phyloP scores from a whole-genome alignment of 371 early-diverging fungal genomes.

The Syncephalis fuscata region DNA sequence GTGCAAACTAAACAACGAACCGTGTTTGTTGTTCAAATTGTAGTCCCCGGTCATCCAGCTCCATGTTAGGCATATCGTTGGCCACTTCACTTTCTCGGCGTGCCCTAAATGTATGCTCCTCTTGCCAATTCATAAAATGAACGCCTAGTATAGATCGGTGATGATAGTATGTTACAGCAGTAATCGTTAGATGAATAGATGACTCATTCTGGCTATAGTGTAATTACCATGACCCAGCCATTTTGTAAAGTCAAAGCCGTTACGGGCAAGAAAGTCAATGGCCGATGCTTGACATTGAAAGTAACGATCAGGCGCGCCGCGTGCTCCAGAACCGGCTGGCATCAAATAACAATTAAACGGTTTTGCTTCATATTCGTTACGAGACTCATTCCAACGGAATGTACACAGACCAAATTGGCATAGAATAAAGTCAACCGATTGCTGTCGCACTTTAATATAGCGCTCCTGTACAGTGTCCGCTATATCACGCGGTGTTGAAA shows the following conservation, averaged over 20 bases:
- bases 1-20: not conserved
- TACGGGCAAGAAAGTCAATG: conserved; percentile 57
- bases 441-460: conserved; percentile 12
- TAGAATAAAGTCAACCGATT: conserved; percentile 12
- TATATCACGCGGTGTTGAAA: conserved; percentile 1
- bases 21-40: not conserved
- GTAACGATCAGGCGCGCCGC: conserved; percentile 36
- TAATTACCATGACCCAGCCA: conserved; percentile 21
- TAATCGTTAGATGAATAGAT: too few species aligned
- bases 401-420: conserved; percentile 70
- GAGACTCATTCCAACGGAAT: conserved; percentile 41
- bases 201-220: not conserved
- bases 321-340: conserved; percentile 39
- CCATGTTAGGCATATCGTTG: conserved; percentile 37
- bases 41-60: conserved; percentile 26
- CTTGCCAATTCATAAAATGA: conserved; percentile 46
- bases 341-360: conserved; percentile 86
- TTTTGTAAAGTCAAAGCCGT: conserved; percentile 74
- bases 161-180: too few species aligned
- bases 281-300: conserved; percentile 51
- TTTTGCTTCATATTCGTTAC: conserved; percentile 47
- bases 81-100: conserved; percentile 21
- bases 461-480: conserved; percentile 11
- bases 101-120: conserved; percentile 29
- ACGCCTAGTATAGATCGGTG: conserved; percentile 43